Conservation (phyloP, 208 protist genomes). For the Lotmaria passim region DNA sequence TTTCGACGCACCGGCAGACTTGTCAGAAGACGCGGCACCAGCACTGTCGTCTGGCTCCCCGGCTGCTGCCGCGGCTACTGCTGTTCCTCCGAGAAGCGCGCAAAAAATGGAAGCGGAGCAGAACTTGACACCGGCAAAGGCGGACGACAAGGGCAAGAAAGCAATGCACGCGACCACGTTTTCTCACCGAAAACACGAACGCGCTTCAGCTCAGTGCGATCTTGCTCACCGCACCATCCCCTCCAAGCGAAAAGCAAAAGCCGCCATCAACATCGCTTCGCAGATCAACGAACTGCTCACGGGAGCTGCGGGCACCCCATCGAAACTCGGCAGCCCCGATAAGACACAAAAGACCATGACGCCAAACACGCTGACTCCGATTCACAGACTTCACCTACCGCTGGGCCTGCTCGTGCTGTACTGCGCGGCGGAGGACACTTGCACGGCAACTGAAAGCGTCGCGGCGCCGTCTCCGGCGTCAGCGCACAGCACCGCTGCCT, state of each 20-base stretch:
- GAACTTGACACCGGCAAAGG: no score
- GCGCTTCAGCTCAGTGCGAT: no score
- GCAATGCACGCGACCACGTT: no score
- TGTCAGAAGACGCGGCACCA: no score
- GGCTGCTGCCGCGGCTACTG: no score
- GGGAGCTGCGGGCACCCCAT: neutral
- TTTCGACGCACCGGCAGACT: no score
- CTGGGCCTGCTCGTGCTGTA: conserved; percentile 52
- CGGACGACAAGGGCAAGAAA: no score
- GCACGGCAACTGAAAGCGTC: neutral
- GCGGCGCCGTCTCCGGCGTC: neutral
- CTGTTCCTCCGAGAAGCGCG: no score
- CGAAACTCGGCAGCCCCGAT: neutral
- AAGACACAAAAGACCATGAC: neutral
- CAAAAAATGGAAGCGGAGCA: no score
- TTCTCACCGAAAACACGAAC: no score
- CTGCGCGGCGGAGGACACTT: conserved; percentile 44
- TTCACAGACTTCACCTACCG: conserved; percentile 50
- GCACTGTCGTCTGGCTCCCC: no score
- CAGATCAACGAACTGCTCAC: conserved; percentile 19
- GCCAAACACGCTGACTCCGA: conserved; percentile 1
- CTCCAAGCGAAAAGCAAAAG: conserved; percentile 4
- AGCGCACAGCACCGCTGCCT: conserved; percentile 2
- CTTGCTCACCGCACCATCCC: no score
- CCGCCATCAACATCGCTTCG: neutral